A percentile compares a stretch with the other conserved stretches of the same genome.
These are phyloP conservation scores for Ceratocystis lukuohia DNA, from an alignment of 2,329 filamentous ascomycete genomes.

Conservation along the genomic window DNA sequence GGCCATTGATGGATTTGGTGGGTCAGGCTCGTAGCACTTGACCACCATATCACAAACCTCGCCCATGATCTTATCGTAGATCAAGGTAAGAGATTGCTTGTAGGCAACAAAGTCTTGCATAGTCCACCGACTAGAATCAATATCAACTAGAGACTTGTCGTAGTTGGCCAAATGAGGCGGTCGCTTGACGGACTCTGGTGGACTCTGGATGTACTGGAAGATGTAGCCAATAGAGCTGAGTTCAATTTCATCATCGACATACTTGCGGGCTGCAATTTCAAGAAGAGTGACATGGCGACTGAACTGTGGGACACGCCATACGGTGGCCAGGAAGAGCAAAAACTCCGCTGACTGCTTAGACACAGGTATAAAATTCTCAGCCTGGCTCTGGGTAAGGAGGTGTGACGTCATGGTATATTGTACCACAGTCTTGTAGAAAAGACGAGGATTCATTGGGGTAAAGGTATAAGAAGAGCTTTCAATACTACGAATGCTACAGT, in stretches of 20 bases:
- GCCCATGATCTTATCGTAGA: constrained; percentile 72
- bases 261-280: constrained; percentile 76
- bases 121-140: constrained; percentile 52
- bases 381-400: constrained; percentile 31
- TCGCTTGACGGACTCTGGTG: constrained; percentile 56
- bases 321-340: constrained; percentile 67
- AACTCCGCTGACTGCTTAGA: constrained; percentile 72
- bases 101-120: constrained; percentile 56
- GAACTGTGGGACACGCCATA: constrained; percentile 80
- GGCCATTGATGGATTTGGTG: constrained; percentile 63
- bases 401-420: constrained; percentile 60
- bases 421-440: constrained; percentile 71
- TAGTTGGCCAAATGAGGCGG: constrained; percentile 42
- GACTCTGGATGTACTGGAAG: constrained; percentile 34
- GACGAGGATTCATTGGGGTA: constrained; percentile 71
- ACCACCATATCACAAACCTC: constrained; percentile 82
- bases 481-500: constrained; percentile 38
- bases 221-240: constrained; percentile 71
- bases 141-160: constrained; percentile 38
- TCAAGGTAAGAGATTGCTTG: constrained; percentile 56
- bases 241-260: constrained; percentile 66
- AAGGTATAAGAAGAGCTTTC: constrained; percentile 68
- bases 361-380: constrained; percentile 39
- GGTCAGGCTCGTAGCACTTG: constrained; percentile 78
- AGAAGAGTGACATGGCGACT: constrained; percentile 68